Conservation (phyloP, 148 eudicot species). For the Selenicereus undatus region DNA sequence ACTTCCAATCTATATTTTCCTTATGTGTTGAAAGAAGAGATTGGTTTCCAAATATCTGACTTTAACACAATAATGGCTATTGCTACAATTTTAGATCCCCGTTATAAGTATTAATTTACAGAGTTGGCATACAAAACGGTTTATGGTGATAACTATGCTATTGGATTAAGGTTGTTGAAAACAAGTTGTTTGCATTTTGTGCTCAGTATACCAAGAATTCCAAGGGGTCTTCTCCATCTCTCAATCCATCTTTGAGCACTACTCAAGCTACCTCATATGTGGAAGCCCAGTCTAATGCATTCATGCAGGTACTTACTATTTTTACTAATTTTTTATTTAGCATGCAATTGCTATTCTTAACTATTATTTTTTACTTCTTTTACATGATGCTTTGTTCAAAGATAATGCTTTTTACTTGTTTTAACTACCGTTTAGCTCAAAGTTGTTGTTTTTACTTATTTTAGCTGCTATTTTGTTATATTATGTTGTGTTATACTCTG, state of each 20-base stretch:
- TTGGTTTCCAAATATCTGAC: neutral
- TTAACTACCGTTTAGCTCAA: too few species aligned
- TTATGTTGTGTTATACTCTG: too few species aligned
- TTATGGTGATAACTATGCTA: neutral
- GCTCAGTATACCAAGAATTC: too few species aligned
- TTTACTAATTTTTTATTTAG: neutral
- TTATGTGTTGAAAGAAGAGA: neutral
- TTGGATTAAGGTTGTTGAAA: neutral
- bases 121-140: neutral
- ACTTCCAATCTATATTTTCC: neutral
- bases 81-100: neutral
- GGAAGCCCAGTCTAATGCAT: neutral
- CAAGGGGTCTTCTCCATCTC: neutral
- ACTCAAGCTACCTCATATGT: neutral
- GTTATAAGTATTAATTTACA: neutral
- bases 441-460: neutral
- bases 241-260: neutral
- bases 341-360: too few species aligned
- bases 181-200: neutral
- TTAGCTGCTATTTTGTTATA: neutral
- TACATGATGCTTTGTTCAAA: too few species aligned
- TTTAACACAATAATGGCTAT: neutral
- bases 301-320: neutral
- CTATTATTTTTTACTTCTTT: too few species aligned
- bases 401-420: too few species aligned